These are phyloP conservation scores for Austroboletus eburneus DNA, from an alignment of 768 basidiomycete species.

Conservation along the genomic window DNA sequence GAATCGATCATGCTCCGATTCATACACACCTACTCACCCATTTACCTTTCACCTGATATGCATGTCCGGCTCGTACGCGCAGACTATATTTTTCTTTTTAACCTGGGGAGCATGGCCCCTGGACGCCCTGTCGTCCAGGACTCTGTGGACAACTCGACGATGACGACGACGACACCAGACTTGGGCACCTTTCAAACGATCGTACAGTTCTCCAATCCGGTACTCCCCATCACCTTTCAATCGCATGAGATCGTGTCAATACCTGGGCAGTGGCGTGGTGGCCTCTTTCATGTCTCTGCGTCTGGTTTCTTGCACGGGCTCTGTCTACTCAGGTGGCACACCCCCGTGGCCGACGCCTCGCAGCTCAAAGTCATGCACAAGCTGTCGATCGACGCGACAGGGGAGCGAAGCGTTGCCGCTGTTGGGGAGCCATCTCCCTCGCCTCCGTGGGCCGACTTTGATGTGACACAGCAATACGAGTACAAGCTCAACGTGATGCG, in stretches of 20 bases:
- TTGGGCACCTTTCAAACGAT: slow-evolving; percentile 1
- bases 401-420: slow-evolving; percentile 4
- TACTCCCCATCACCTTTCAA: slow-evolving; percentile 8
- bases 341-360: not conserved
- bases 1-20: slow-evolving; percentile 21
- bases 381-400: slow-evolving; percentile 18
- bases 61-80: slow-evolving; percentile 12
- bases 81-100: slow-evolving; percentile 11
- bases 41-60: not conserved
- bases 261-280: slow-evolving; percentile 8
- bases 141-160: not conserved
- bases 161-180: not conserved
- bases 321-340: not conserved
- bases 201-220: slow-evolving; percentile 1
- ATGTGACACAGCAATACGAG: slow-evolving; percentile 2
- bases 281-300: slow-evolving; percentile 13
- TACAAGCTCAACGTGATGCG: slow-evolving; percentile 9
- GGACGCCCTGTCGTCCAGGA: too few species aligned
- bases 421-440: slow-evolving; percentile 13
- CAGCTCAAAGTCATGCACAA: slow-evolving; percentile 6
- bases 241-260: slow-evolving; percentile 13
- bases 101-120: too few species aligned
- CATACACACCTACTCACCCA: slow-evolving; percentile 9
- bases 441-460: slow-evolving; percentile 1
- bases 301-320: slow-evolving; percentile 15